Evolutionary conservation across 306 rosid species (phyloP).

Genomic region (Dicorynia guianensis): DNA sequence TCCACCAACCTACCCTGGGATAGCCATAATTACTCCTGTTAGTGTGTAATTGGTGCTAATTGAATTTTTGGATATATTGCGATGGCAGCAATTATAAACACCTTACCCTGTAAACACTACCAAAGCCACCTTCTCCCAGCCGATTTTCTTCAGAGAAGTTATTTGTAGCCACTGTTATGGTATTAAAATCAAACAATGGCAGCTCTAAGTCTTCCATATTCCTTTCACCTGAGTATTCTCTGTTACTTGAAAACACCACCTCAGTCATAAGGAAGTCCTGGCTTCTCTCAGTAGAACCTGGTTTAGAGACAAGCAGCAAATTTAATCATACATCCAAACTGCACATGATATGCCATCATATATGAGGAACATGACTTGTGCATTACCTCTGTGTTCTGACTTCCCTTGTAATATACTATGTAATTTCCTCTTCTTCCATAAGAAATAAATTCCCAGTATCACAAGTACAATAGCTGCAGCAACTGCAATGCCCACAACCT

Average conservation of each 20-base stretch:
- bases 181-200: constrained; percentile 57
- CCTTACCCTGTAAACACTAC: constrained; percentile 60
- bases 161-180: constrained; percentile 52
- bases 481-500: constrained; percentile 47
- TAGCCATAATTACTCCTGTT: constrained; percentile 24
- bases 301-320: constrained; percentile 34
- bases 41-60: constrained; percentile 10
- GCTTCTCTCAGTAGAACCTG: constrained; percentile 68
- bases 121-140: constrained; percentile 72
- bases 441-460: constrained; percentile 48
- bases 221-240: constrained; percentile 51
- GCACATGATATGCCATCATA: constrained; percentile 11
- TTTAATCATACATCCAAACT: neutral
- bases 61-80: neutral
- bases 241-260: constrained; percentile 48
- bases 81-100: constrained; percentile 24
- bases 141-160: constrained; percentile 53
- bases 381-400: constrained; percentile 51
- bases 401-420: constrained; percentile 20
- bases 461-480: constrained; percentile 49
- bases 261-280: constrained; percentile 56
- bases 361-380: neutral
- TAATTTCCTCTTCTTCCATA: constrained; percentile 51
- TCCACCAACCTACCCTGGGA: constrained; percentile 67
- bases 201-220: constrained; percentile 58